phyloP scores from a whole-genome alignment of 2,329 filamentous ascomycete genomes.

The Beauveria pseudobassiana region DNA sequence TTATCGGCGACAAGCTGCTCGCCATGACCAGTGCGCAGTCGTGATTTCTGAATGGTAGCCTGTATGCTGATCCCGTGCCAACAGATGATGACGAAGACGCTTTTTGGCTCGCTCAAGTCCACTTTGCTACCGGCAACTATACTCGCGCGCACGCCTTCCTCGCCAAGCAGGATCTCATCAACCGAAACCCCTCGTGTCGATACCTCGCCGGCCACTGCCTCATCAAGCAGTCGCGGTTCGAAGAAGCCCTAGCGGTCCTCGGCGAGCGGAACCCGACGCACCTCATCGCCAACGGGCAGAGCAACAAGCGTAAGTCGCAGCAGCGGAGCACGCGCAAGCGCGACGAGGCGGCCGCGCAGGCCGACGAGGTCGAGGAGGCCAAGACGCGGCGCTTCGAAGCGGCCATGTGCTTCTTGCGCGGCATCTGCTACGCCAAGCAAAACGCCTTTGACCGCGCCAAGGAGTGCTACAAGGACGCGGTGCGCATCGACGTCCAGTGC shows the following conservation, averaged over 20 bases:
- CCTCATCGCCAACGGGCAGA: slow-evolving; percentile 55
- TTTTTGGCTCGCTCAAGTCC: slow-evolving; percentile 96
- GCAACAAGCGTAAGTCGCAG: slow-evolving; percentile 32
- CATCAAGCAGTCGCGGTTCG: slow-evolving; percentile 83
- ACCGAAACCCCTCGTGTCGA: slow-evolving; percentile 75
- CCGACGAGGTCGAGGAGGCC: slow-evolving; percentile 55
- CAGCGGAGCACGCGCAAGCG: slow-evolving; percentile 23
- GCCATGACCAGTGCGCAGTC: slow-evolving; percentile 71
- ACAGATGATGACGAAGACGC: slow-evolving; percentile 87
- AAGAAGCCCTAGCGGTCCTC: slow-evolving; percentile 78
- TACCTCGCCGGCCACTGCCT: slow-evolving; percentile 93
- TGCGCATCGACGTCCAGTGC: slow-evolving; percentile 94
- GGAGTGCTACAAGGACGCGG: slow-evolving; percentile 96
- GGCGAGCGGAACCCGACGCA: slow-evolving; percentile 93
- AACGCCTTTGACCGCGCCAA: slow-evolving; percentile 96
- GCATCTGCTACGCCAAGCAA: slow-evolving; percentile 91
- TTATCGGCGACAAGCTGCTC: slow-evolving; percentile 93
- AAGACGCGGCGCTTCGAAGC: slow-evolving; percentile 82
- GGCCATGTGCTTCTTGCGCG: slow-evolving; percentile 92
- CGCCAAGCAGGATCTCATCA: slow-evolving; percentile 72
- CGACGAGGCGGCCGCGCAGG: slow-evolving; percentile 22
- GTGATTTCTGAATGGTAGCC: slow-evolving; percentile 9
- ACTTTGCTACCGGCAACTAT: slow-evolving; percentile 93
- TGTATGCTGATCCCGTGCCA: neutral
- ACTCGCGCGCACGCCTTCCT: slow-evolving; percentile 84